Evolutionary conservation across 179 eudicot genomes (phyloP), one percentile per base, ranked within the genome.

Genomic region (Beta lomatogona): DNA sequence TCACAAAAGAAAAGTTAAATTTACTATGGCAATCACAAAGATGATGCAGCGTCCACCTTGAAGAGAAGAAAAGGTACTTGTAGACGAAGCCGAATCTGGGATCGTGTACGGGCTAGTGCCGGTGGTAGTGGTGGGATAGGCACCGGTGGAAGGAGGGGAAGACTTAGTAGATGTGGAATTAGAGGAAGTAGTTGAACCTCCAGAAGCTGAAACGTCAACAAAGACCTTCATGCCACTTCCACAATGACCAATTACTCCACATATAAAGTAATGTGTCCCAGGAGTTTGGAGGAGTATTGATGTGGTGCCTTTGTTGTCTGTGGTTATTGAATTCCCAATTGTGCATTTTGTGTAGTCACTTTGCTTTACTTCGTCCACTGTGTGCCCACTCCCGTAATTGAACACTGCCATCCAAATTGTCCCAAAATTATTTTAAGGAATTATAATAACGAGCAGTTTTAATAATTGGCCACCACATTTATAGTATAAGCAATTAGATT

Each of bases 161-260:
- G 86, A 41, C 15, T 85, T n/a, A 19, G 89, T 74, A 44, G 85
- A 41, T 5, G 82, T 50, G 46, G 77, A 18, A 67, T 41, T 50
- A 85, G 85, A 0, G 82, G 80, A 13, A 71, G 83, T 9, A 75
- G 84, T 0, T 31, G 85, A 18, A 4, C 53, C 57, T 9, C 63
- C 73, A 1, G 83, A 66, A 72, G 81, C 85, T 10, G 80, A 73
- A 12, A 92, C 97, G 15, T 88, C 83, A 76, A 92, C 87, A 6
- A 91, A 79, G 1, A 95, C 83, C 82, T 92, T 95, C 98, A 95
- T 95, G 77, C 98, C 98, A 52, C 90, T 84, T 75, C 84, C 74
- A 68, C 97, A 95, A 55, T 95, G 98, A 21, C 97, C 97, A 19
- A 85, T 52, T 12, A 85, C 74, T 6, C 91, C 97, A 75, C 98